Percentiles rank a stretch among this genome's conserved stretches.
Conservation (phyloP, 352 stramenopile genomes). For the Globisporangium barbulae region DNA sequence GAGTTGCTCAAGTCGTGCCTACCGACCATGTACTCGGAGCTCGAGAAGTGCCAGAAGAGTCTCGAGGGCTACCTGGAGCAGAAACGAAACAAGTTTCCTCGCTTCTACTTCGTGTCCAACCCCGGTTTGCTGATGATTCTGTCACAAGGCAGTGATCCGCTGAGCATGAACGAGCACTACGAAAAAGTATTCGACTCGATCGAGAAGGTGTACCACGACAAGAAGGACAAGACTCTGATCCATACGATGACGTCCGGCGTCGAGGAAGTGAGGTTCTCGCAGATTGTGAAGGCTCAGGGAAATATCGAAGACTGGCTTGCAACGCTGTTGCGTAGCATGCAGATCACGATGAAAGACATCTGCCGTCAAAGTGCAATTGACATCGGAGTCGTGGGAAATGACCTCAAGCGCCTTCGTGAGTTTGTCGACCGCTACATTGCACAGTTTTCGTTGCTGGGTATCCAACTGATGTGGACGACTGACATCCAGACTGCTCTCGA, state of each 20-base stretch:
- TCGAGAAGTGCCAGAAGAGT: conserved; percentile 98
- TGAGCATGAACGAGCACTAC: conserved; percentile 99
- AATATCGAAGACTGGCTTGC: conserved; percentile 99
- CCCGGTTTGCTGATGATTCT: conserved; percentile 96
- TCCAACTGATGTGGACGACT: conserved; percentile 97
- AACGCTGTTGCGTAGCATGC: conserved; percentile 93
- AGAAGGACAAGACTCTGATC: conserved; percentile 97
- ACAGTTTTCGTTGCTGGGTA: conserved; percentile 94
- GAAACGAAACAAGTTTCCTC: conserved; percentile 98
- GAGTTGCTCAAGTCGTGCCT: conserved; percentile 96
- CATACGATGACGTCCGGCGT: conserved; percentile 92
- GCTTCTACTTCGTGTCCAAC: conserved; percentile 99
- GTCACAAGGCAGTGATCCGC: conserved; percentile 95
- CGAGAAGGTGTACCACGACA: conserved; percentile 97
- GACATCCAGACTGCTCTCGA: conserved; percentile 95
- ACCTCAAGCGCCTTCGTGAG: conserved; percentile 89
- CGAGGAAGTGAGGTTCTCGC: conserved; percentile 94
- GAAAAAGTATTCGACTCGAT: conserved; percentile 99
- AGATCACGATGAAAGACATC: conserved; percentile 97
- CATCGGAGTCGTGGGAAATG: conserved; percentile 90
- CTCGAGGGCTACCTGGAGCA: conserved; percentile 98
- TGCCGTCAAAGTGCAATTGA: conserved; percentile 92
- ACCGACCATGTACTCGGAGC: conserved; percentile 96
- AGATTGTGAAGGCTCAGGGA: conserved; percentile 93
- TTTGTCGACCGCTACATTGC: conserved; percentile 95